phyloP scores from a whole-genome alignment of 345 rosid genomes.

The Capsella bursapastoris region DNA sequence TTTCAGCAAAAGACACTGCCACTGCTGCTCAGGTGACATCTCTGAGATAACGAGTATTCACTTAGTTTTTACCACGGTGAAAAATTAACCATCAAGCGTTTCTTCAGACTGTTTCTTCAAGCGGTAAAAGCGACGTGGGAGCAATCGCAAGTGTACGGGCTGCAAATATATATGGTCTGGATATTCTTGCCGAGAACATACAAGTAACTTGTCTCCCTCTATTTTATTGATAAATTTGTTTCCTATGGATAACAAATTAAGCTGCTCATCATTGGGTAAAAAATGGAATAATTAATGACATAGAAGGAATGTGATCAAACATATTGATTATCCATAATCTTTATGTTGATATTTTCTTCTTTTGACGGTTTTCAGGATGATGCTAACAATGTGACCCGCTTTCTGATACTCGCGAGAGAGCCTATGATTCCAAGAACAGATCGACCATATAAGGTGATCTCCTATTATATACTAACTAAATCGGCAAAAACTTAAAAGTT shows the following conservation, averaged over 20 bases:
- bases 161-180: constrained; percentile 83
- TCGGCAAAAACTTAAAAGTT: constrained; percentile 7
- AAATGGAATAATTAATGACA: constrained; percentile 10
- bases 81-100: constrained; percentile 8
- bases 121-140: constrained; percentile 61
- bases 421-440: constrained; percentile 78
- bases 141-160: constrained; percentile 95
- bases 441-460: constrained; percentile 70
- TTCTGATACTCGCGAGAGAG: constrained; percentile 88
- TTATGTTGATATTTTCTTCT: constrained; percentile 17
- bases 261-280: constrained; percentile 8
- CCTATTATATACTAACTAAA: not conserved
- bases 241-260: not conserved
- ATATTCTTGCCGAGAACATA: constrained; percentile 71
- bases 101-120: constrained; percentile 66
- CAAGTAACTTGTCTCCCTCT: constrained; percentile 55
- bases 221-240: constrained; percentile 20
- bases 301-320: constrained; percentile 16
- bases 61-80: constrained; percentile 15
- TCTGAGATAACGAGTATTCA: constrained; percentile 13
- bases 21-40: constrained; percentile 81
- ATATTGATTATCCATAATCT: not conserved
- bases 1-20: constrained; percentile 75
- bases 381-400: constrained; percentile 78
- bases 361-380: constrained; percentile 60